Conservation (phyloP, 805 yeast species). For the Spathaspora boniae region DNA sequence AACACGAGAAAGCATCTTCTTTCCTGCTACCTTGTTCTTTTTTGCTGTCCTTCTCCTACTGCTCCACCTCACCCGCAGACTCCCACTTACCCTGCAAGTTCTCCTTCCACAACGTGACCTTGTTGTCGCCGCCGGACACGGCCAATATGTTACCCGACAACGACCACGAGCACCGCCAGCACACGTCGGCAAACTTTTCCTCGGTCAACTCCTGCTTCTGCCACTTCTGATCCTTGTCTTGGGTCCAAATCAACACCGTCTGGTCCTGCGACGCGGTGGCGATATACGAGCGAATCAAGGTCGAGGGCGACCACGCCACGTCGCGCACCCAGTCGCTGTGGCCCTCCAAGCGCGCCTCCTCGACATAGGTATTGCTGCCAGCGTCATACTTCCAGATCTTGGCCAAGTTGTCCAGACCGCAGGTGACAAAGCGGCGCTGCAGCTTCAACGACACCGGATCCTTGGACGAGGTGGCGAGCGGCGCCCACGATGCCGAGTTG, state of each 20-base stretch:
- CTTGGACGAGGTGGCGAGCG: conserved; percentile 34
- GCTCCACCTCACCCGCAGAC: conserved; percentile 93
- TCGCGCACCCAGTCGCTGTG: conserved; percentile 99
- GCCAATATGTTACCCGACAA: conserved; percentile 94
- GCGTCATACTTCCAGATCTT: conserved; percentile 81
- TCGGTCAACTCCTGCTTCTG: conserved; percentile 68
- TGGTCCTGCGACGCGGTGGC: conserved; percentile 97
- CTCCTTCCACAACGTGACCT: conserved; percentile 95
- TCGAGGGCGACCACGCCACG: conserved; percentile 96
- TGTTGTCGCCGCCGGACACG: conserved; percentile 93
- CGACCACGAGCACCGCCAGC: conserved; percentile 99
- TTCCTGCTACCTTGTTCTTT: conserved; percentile 1
- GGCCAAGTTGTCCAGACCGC: conserved; percentile 93
- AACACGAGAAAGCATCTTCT: background rate
- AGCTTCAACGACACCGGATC: conserved; percentile 29
- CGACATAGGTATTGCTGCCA: conserved; percentile 51
- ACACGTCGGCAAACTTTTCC: conserved; percentile 91
- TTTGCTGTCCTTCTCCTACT: conserved; percentile 32
- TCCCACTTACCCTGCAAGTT: conserved; percentile 93
- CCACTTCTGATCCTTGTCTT: conserved; percentile 71
- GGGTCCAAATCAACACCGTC: conserved; percentile 93
- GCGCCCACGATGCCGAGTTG: conserved; percentile 95
- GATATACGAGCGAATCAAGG: conserved; percentile 79
- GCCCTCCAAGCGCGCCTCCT: conserved; percentile 79
- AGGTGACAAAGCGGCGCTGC: conserved; percentile 79